These are phyloP conservation scores for Senna tora DNA, from an alignment of 306 rosid genomes.

Conservation along the genomic window DNA sequence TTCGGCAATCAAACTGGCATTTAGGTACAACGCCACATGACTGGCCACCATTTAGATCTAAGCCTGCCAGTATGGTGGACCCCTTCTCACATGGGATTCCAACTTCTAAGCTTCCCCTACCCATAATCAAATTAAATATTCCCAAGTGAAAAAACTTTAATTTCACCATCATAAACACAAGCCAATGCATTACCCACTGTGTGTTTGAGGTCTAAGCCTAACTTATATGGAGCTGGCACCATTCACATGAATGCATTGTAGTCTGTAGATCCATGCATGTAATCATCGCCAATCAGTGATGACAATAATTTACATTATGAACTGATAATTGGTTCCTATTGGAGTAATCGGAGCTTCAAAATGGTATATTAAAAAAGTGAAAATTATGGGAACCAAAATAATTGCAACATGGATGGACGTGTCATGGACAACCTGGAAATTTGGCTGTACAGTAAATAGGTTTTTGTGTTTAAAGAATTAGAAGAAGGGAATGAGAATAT, in stretches of 20 bases:
- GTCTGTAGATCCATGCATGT: slow-evolving; percentile 12
- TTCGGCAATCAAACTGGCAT: slow-evolving; percentile 42
- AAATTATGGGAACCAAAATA: not conserved
- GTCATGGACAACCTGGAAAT: not conserved
- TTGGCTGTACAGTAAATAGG: not conserved
- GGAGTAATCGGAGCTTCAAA: not conserved
- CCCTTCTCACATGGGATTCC: slow-evolving; percentile 60
- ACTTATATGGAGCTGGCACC: slow-evolving; percentile 31
- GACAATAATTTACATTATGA: not conserved
- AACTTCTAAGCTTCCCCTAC: slow-evolving; percentile 6
- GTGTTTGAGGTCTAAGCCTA: slow-evolving; percentile 1
- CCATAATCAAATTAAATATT: slow-evolving; percentile 25
- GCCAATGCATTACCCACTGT: not conserved
- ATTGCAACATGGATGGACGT: not conserved
- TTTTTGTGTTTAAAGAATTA: too few relatives aligned
- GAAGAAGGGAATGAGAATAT: too few relatives aligned
- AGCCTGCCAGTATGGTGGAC: slow-evolving; percentile 47
- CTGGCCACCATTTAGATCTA: slow-evolving; percentile 50
- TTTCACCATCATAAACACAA: not conserved
- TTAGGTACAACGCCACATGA: slow-evolving; percentile 64
- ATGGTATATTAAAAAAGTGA: not conserved
- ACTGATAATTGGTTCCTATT: not conserved
- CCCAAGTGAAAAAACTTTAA: not conserved
- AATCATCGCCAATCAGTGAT: slow-evolving; percentile 25
- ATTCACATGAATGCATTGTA: slow-evolving; percentile 39